Percentiles rank a stretch among this genome's conserved stretches.
Conservation (phyloP, 495 filamentous ascomycete species). For the Neurospora tetrasperma region DNA sequence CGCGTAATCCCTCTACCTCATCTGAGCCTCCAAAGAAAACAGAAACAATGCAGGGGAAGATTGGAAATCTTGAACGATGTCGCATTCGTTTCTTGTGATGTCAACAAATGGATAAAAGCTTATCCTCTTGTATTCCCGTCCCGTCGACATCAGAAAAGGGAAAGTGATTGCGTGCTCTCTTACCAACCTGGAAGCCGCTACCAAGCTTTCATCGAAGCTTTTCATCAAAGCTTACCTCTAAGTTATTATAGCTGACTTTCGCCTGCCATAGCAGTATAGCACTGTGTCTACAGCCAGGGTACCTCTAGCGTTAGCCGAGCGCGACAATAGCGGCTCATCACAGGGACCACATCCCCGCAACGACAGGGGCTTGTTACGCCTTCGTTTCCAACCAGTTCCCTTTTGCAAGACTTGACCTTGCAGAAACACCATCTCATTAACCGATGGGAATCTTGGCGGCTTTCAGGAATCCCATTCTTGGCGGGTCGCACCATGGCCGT, state of each 20-base stretch:
- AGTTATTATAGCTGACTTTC: background rate
- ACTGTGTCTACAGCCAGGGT: background rate
- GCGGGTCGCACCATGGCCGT: background rate
- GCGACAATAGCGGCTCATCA: background rate
- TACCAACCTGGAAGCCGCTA: background rate
- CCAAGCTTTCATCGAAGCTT: background rate
- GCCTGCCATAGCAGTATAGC: background rate
- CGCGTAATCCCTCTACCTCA: background rate
- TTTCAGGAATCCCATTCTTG: background rate
- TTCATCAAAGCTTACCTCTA: background rate
- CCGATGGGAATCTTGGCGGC: background rate
- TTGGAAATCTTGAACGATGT: background rate
- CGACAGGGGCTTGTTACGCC: background rate
- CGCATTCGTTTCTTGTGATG: background rate
- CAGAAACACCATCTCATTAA: background rate
- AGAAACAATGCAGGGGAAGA: background rate
- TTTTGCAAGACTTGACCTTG: background rate
- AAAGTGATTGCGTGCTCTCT: background rate
- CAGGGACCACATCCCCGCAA: background rate
- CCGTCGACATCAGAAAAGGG: background rate
- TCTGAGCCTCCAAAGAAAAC: background rate
- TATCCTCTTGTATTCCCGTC: background rate
- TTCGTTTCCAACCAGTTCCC: background rate
- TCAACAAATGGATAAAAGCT: background rate
- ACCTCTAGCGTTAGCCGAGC: background rate